Base-by-base conservation (phyloP, 768 basidiomycete genomes). In the Paxillus rubicundulus region DNA sequence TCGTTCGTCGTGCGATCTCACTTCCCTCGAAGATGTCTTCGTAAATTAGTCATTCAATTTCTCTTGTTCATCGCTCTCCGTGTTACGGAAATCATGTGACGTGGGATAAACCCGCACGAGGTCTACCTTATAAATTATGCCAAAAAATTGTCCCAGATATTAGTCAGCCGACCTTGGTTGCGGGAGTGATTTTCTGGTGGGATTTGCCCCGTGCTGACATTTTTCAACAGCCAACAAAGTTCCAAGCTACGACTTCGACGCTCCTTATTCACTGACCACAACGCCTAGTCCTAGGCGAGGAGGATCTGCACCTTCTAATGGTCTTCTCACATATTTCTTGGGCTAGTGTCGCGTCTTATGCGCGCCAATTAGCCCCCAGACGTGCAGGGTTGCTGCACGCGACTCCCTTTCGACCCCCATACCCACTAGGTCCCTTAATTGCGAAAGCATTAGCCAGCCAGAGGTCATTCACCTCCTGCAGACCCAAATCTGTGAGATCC, bases 381-480 rank as follows among this genome's bases (percentile, higher is more conserved):
- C 56, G 32, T 20, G 37, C 52, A 42, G 49, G 52, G 20, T 21
- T 30, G 9, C 40, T 45, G 45, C 57, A 57, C 53, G 50, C 59
- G 44, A 54, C 50, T 48, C 45, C 60, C 27, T 48, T 37, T 49
- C 59, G 52, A 37, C 49, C 14, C 34, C 1, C 52, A 20, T 24
- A 49, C 40, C 43, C 40, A n/a, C 46, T 43, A 20, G 49, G 48
- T 28, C 37, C 45, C 32, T 47, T 52, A 13, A 33, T 49, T 47
- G 52, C 53, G 14, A 44, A 16, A 41, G 59, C 48, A 18, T 41
- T 57, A 10, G 52, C 30, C 18, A 43, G 36, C 42, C 54, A 61
- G 49, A 64, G 71, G 43, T 50, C 53, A 9, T 69, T 74, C 50
- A 53, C 65, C 8, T 58, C 63, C 3, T 72, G 67, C 8, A 50